Conservation (phyloP, 108 stramenopile species). For the Cyclostephanos tholiformis region DNA sequence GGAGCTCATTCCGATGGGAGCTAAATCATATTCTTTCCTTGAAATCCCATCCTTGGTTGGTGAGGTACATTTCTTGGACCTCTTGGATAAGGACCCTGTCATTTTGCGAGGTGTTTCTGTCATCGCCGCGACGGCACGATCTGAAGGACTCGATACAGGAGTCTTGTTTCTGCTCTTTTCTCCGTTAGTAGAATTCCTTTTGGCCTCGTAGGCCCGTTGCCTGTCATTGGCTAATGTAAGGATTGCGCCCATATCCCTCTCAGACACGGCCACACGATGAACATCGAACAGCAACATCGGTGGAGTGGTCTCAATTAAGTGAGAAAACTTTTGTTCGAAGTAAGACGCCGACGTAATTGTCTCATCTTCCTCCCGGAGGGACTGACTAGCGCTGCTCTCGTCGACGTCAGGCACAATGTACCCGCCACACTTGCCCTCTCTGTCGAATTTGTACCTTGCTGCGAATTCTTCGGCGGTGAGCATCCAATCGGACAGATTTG, state of each 20-base stretch:
- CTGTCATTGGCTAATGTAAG: constrained; percentile 5
- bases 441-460: not conserved
- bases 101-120: not conserved
- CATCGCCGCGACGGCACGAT: not conserved
- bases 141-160: not conserved
- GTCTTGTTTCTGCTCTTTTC: not conserved
- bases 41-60: not conserved
- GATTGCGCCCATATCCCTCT: constrained; percentile 8
- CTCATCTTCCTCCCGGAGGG: constrained; percentile 3
- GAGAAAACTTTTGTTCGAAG: constrained; percentile 25
- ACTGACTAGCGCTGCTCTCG: not conserved
- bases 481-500: constrained; percentile 16
- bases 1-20: constrained; percentile 2
- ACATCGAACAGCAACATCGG: constrained; percentile 15
- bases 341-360: constrained; percentile 24
- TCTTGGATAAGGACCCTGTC: not conserved
- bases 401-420: constrained; percentile 3
- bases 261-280: constrained; percentile 17
- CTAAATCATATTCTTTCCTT: not conserved
- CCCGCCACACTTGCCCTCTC: not conserved
- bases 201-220: too few species aligned
- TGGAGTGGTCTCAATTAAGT: constrained; percentile 17
- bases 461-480: constrained; percentile 19
- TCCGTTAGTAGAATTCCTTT: not conserved
- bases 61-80: not conserved